A percentile compares a stretch with the other conserved stretches of the same genome.
Conservation (phyloP, 768 basidiomycete genomes). For the Dictyophora rubrovolvata region DNA sequence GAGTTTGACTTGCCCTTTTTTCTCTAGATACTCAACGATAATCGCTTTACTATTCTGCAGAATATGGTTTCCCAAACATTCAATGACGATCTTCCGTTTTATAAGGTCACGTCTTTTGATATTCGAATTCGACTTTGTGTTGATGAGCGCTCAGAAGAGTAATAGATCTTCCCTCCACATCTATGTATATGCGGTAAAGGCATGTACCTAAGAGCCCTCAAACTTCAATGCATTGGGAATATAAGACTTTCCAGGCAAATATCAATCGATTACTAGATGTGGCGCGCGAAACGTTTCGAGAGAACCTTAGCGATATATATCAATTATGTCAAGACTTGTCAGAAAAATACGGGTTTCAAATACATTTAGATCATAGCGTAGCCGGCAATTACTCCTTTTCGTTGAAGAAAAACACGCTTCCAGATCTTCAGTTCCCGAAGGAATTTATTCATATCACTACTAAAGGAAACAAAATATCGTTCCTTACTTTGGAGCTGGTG, state of each 20-base stretch:
- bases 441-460: conserved; percentile 60
- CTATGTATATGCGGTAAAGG: conserved; percentile 79
- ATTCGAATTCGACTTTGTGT: not conserved
- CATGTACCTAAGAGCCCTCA: not conserved
- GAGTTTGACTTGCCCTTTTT: not conserved
- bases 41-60: conserved; percentile 56
- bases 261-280: conserved; percentile 82
- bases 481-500: conserved; percentile 78
- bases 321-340: conserved; percentile 49
- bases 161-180: conserved; percentile 68
- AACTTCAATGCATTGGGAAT: not conserved
- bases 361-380: conserved; percentile 62
- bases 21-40: conserved; percentile 62
- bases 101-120: conserved; percentile 37
- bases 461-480: conserved; percentile 62
- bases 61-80: conserved; percentile 47
- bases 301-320: conserved; percentile 84
- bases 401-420: conserved; percentile 57
- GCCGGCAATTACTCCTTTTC: conserved; percentile 60
- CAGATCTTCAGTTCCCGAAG: conserved; percentile 42
- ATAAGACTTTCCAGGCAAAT: conserved; percentile 41
- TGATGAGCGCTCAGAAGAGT: conserved; percentile 30
- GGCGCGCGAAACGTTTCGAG: conserved; percentile 88
- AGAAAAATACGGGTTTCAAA: conserved; percentile 52
- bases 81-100: conserved; percentile 57